These are phyloP conservation scores for Ormosia semicastrata DNA, from an alignment of 306 rosid species.

Conservation along the genomic window DNA sequence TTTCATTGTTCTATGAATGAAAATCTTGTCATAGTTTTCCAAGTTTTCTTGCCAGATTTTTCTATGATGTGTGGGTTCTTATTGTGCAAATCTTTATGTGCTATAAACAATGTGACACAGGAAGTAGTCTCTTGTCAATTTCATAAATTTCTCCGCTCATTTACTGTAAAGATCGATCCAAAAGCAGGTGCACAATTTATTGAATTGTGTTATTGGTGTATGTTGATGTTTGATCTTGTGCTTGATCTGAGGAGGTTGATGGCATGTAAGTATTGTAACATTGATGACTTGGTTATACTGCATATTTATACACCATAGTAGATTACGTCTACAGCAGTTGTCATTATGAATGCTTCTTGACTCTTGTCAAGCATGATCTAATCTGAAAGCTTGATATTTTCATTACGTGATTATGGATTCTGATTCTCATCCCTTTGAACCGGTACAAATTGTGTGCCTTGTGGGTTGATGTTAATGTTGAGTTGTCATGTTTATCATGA, in stretches of 20 bases:
- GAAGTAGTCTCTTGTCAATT: neutral
- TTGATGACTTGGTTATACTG: neutral
- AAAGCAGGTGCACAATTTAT: neutral
- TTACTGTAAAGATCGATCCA: neutral
- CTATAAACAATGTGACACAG: neutral
- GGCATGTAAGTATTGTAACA: neutral
- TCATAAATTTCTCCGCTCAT: neutral
- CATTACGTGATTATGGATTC: neutral
- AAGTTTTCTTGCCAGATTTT: neutral
- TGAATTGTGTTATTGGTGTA: neutral
- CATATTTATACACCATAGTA: neutral
- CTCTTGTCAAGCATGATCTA: neutral
- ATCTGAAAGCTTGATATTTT: neutral
- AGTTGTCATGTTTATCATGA: neutral
- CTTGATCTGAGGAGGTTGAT: neutral
- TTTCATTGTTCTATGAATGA: neutral
- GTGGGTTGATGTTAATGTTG: neutral
- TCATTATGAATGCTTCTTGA: neutral
- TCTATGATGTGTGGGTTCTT: neutral
- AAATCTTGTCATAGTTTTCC: neutral
- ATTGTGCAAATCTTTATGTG: neutral
- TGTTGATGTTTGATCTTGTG: neutral
- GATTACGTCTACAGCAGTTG: no score
- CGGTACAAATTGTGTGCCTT: neutral
- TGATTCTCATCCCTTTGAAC: neutral